Evolutionary conservation across 2,329 filamentous ascomycete genomes (phyloP).

Genomic region (Penicillium sp.): DNA sequence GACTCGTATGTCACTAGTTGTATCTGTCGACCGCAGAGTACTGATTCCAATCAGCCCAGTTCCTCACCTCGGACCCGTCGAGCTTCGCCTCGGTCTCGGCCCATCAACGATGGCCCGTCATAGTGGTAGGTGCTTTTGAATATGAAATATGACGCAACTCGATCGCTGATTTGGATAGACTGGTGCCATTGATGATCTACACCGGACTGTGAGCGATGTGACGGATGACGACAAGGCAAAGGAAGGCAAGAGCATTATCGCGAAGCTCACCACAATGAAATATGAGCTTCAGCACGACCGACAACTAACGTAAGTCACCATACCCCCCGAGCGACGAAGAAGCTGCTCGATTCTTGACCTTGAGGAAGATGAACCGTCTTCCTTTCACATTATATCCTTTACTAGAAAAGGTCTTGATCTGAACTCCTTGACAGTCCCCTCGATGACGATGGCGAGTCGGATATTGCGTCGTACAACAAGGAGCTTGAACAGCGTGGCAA

Average conservation of each 20-base stretch:
- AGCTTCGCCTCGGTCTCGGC: conserved; percentile 88
- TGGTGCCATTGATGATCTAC: conserved; percentile 89
- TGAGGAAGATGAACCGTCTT: not conserved
- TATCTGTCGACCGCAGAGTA: conserved; percentile 2
- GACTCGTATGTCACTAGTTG: conserved; percentile 56
- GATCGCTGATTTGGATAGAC: conserved; percentile 56
- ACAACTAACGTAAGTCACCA: conserved; percentile 62
- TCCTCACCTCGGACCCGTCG: conserved; percentile 73
- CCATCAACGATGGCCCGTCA: conserved; percentile 86
- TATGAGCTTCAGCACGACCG: conserved; percentile 94
- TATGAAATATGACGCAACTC: not conserved
- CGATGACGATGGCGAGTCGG: conserved; percentile 70
- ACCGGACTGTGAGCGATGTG: conserved; percentile 54
- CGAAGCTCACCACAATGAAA: conserved; percentile 77
- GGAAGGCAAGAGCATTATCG: conserved; percentile 84
- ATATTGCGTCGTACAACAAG: conserved; percentile 79
- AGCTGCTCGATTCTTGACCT: not conserved
- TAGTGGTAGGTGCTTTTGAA: conserved; percentile 62
- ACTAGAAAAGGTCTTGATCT: not conserved
- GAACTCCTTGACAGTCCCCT: conserved; percentile 57
- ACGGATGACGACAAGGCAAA: conserved; percentile 61
- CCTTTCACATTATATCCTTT: not conserved
- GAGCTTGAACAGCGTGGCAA: conserved; percentile 73
- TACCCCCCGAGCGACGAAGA: not conserved
- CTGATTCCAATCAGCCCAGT: conserved; percentile 58